Percentiles rank a stretch among this genome's conserved stretches.
Conservation (phyloP, 1,284 basidiomycete species). For the Sanguinoderma infundibulare region DNA sequence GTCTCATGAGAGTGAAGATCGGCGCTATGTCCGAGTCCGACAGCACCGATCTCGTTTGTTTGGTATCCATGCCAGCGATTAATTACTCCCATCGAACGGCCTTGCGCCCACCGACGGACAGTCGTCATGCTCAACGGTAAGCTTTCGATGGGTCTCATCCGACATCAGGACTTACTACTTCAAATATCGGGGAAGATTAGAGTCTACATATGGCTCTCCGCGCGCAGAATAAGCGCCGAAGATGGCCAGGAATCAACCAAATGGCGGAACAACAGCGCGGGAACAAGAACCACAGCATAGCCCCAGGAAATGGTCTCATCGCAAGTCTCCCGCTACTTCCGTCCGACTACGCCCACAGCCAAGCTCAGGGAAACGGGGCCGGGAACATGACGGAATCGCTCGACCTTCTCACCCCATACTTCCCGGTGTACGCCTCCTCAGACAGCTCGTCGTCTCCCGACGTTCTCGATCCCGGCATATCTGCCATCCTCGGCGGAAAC, state of each 20-base stretch:
- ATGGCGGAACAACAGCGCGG: background rate
- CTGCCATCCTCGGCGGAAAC: slow-evolving; percentile 16
- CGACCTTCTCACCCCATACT: slow-evolving; percentile 14
- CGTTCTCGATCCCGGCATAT: slow-evolving; percentile 5
- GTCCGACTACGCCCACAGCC: background rate
- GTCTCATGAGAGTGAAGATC: background rate
- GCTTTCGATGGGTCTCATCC: no score
- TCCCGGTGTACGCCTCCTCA: slow-evolving; percentile 9
- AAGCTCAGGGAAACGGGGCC: background rate
- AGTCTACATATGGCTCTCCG: no score
- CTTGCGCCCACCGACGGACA: background rate
- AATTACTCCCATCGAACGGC: background rate
- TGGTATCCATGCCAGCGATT: no score
- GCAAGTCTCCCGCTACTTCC: background rate
- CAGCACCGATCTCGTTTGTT: background rate
- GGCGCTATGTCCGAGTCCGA: background rate
- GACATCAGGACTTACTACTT: no score
- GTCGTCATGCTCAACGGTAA: background rate
- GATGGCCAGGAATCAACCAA: no score
- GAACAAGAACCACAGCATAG: background rate
- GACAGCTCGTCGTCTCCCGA: background rate
- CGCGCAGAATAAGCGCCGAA: no score
- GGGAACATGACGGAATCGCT: background rate
- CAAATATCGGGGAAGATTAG: no score
- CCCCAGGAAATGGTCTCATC: background rate